Base-by-base conservation (phyloP, 768 basidiomycete genomes). In the Termitomyces eurrhizus region DNA sequence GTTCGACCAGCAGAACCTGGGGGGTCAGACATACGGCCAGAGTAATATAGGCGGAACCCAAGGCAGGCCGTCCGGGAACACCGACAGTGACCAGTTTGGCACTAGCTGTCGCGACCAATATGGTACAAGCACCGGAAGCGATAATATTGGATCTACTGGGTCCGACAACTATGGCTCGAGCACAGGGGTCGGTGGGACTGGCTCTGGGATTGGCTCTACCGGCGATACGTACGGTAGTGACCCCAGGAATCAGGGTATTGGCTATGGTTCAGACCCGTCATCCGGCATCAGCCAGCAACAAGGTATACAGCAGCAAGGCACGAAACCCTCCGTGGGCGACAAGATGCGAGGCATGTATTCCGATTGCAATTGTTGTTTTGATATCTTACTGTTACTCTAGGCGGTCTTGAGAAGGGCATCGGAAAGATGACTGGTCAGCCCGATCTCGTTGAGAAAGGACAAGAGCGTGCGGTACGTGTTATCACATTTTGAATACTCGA, bases 381-480 rank as follows among this genome's bases (percentile, higher is more conserved):
- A 39, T n/a, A 26, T 50, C 21, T 9, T 6, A 29, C 7, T 3
- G 4, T 11, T 2, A 4, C 2, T 14, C 18, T 21, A 71, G 70
- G 69, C 14, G 67, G 67, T 26, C 60, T 64, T 2, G 71, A 72
- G 62, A 67, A 66, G 12, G 39, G 67, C 2, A 59, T 64, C 7
- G 68, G 68, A 0, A 72, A 72, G 59, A 49, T 68, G 26, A 56
- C 67, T 3, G 64, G 62, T 9, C 64, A 72, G 36, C 64, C 64
- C 6, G 67, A 67, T 0, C 52, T 67, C 21, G 57, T 59, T 9
- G 64, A 69, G 60, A 61, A 55, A 39, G 71, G 71, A 7, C 62
- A 70, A 55, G 65, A 66, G 49, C 64, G 67, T 12, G 18, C 53
- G 4, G 61, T 62, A 1, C 4, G 50, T 57, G 59, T 4, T 18